Evolutionary conservation across 345 rosid species (phyloP).

Genomic region (Populus simonii): DNA sequence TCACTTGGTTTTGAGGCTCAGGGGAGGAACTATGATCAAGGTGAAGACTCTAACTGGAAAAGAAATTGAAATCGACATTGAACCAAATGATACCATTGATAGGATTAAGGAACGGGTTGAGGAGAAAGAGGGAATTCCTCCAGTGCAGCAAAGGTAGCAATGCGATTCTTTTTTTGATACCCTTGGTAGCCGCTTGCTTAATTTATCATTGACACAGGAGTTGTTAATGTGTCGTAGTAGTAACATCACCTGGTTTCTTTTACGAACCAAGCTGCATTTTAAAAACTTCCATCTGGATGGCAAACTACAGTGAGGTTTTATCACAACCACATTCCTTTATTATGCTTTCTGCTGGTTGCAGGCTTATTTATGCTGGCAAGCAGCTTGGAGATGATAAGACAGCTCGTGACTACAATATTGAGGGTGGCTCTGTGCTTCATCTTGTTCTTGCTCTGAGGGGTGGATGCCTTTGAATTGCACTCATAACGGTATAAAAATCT

Average conservation of each 20-base stretch:
- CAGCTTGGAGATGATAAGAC: constrained; percentile 97
- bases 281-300: background rate
- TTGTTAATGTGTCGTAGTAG: background rate
- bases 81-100: constrained; percentile 88
- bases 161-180: background rate
- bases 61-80: constrained; percentile 92
- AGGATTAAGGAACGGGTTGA: constrained; percentile 93
- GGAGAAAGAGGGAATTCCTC: constrained; percentile 98
- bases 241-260: background rate
- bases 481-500: background rate
- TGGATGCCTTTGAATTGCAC: constrained; percentile 29
- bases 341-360: constrained; percentile 6
- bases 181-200: background rate
- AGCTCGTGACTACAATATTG: constrained; percentile 87
- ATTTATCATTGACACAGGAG: background rate
- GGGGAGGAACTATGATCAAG: constrained; percentile 97
- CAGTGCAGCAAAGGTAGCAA: constrained; percentile 85
- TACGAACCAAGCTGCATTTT: background rate
- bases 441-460: constrained; percentile 97
- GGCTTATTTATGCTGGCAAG: constrained; percentile 88
- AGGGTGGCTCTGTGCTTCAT: constrained; percentile 98
- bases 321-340: background rate
- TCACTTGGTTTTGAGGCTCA: constrained; percentile 83
- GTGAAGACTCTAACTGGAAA: constrained; percentile 95
- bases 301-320: background rate